phyloP scores from a whole-genome alignment of 139 green algal genomes.

The Tetradesmus lagerheimii region DNA sequence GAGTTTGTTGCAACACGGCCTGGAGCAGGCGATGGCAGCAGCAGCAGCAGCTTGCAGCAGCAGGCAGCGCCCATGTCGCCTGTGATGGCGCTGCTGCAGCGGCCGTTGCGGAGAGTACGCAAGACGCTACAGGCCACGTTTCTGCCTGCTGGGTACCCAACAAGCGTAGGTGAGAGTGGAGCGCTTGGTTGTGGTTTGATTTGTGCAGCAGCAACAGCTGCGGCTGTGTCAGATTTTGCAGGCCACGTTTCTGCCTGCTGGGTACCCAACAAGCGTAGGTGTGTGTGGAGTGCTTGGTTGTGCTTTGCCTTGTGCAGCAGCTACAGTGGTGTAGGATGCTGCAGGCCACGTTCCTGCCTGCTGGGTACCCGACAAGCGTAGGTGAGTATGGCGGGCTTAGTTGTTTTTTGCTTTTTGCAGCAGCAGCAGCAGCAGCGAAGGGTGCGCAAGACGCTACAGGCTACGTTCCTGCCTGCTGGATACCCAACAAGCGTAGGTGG shows the following conservation, averaged over 20 bases:
- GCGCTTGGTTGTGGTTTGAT: too few species aligned
- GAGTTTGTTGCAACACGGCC: background rate
- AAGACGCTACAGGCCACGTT: constrained; percentile 57
- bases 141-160: constrained; percentile 64
- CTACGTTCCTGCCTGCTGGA: constrained; percentile 63
- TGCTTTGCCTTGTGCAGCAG: background rate
- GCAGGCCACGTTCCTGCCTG: constrained; percentile 59
- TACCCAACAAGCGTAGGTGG: constrained; percentile 54
- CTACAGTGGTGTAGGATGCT: constrained; percentile 23
- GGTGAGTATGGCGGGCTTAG: background rate
- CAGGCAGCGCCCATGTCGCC: background rate
- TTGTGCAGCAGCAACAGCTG: background rate
- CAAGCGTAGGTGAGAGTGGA: constrained; percentile 26
- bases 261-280: constrained; percentile 59
- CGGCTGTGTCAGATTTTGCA: constrained; percentile 34
- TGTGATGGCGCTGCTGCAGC: constrained; percentile 4
- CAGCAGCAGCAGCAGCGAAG: background rate
- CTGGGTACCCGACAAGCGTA: constrained; percentile 59
- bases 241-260: constrained; percentile 60
- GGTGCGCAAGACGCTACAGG: constrained; percentile 36
- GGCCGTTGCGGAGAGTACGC: background rate
- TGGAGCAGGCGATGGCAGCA: background rate
- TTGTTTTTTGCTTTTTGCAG: background rate
- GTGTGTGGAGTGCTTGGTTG: too few species aligned
- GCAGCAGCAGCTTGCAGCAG: background rate